phyloP scores from a whole-genome alignment of 352 stramenopile genomes.

The Phytopythium montanum region DNA sequence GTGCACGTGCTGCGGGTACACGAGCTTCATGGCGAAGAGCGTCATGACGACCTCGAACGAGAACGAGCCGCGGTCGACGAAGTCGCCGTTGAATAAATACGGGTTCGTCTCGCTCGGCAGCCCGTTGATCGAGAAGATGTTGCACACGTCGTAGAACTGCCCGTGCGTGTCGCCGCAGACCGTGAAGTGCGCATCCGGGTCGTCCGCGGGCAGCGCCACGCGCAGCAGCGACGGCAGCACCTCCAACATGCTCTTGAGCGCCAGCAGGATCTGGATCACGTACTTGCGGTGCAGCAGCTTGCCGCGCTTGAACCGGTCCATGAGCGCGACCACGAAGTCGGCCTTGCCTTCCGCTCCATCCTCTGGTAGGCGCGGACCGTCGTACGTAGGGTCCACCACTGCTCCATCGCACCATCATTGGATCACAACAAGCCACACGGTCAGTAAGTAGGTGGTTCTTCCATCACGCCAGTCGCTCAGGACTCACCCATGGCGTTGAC shows the following conservation, averaged over 20 bases:
- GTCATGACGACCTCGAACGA: conserved; percentile 98
- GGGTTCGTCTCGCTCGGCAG: conserved; percentile 93
- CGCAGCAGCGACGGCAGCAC: conserved; percentile 91
- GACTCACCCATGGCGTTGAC: conserved; percentile 66
- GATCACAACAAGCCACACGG: not conserved
- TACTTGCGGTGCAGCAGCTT: conserved; percentile 98
- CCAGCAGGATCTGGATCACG: conserved; percentile 94
- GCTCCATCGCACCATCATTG: not conserved
- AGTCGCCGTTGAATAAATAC: conserved; percentile 99
- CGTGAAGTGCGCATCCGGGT: conserved; percentile 81
- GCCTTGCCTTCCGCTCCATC: conserved; percentile 49
- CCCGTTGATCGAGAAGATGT: conserved; percentile 99
- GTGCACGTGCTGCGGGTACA: conserved; percentile 92
- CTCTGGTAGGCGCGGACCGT: conserved; percentile 66
- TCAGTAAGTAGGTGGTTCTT: too few relatives aligned
- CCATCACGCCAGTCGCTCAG: too few relatives aligned
- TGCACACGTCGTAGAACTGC: conserved; percentile 99
- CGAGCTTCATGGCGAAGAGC: conserved; percentile 96
- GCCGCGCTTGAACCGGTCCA: conserved; percentile 96
- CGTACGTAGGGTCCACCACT: conserved; percentile 81
- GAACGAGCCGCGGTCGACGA: conserved; percentile 98
- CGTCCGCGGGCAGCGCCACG: conserved; percentile 43
- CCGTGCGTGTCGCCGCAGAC: conserved; percentile 99
- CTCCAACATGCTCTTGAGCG: conserved; percentile 90
- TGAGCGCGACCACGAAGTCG: conserved; percentile 90